Evolutionary conservation across 108 stramenopile genomes (phyloP), one percentile per base, ranked within the genome.

Genomic region (Nitzschia sp.): DNA sequence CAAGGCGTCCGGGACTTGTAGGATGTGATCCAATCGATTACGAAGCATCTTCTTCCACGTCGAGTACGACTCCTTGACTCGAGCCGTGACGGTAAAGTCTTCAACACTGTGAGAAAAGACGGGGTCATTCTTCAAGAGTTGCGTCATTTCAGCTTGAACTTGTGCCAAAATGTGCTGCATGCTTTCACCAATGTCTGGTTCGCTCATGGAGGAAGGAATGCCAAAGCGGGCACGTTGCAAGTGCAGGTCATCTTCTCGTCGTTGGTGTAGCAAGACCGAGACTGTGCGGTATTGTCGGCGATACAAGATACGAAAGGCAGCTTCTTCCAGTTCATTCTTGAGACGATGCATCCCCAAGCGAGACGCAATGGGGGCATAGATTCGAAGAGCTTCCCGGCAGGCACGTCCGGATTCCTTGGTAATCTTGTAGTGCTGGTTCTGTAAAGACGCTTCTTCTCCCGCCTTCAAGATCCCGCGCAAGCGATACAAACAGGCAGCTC

Each of bases 241-340:
- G 15, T 23, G 11, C 23, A 31, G 59, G 17, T 62, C 25, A 17
- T 66, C 17, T 19, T 59, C 30, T 34, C 66, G 74, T 42, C 70
- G 59, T 57, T 68, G 67, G 1, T 65, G 75, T 33, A 76, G 57
- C 27, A 85, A 65, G 6, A 80, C 64, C 11, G 64, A 81, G 35
- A 89, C 87, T 28, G 62, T 63, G 24, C 78, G 53, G 55, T 89
- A 86, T 54, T 92, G 90, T 29, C 78, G 77, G 18, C 72, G 81
- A 54, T 89, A 93, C 8, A 90, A 72, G 8, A 85, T 77, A 21
- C 77, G 75, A 71, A 96, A 96, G 46, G 95, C 90, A 35, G 86
- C 85, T 49, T 87, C 88, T 66, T 96, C 93, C 25, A 96, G 66
- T 76, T 94, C 92, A 32, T 85, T 89, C 75, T 96, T 96, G 48